Conservation (phyloP, 495 filamentous ascomycete genomes). For the Xylaria longipes region DNA sequence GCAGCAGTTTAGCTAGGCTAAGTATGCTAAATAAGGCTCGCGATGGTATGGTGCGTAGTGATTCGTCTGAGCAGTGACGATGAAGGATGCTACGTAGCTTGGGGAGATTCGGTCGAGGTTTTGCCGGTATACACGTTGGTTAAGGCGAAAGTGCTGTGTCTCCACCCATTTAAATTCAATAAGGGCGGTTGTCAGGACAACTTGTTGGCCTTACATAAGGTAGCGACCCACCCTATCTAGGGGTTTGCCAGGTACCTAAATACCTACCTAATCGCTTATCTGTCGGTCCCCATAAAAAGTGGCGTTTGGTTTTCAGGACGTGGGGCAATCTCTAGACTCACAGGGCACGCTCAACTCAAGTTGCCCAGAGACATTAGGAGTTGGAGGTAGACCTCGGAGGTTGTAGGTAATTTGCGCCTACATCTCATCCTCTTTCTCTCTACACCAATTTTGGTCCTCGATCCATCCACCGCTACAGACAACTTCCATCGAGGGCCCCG, state of each 20-base stretch:
- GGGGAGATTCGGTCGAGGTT: slow-evolving; percentile 8
- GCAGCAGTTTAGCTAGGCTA: slow-evolving; percentile 30
- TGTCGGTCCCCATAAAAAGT: slow-evolving; percentile 16
- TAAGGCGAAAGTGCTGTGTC: slow-evolving; percentile 19
- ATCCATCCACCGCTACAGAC: not conserved
- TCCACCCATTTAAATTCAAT: slow-evolving; percentile 18
- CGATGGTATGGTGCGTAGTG: not conserved
- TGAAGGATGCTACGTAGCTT: slow-evolving; percentile 16
- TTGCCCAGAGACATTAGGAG: not conserved
- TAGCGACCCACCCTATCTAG: no score
- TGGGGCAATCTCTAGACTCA: slow-evolving; percentile 7
- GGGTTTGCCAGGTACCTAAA: not conserved
- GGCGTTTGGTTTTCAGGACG: slow-evolving; percentile 4
- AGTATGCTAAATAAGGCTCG: slow-evolving; percentile 1
- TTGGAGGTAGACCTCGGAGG: not conserved
- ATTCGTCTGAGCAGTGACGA: slow-evolving; percentile 2
- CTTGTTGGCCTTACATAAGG: not conserved
- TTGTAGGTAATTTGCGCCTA: not conserved
- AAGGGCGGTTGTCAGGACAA: slow-evolving; percentile 26
- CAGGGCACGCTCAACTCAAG: not conserved
- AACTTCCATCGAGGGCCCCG: not conserved
- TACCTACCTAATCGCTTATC: no score
- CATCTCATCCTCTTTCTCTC: not conserved
- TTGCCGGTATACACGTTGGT: slow-evolving; percentile 12
- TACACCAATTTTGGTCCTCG: not conserved